Conservation (phyloP, 2,329 filamentous ascomycete species). For the Penicillium sp. region DNA sequence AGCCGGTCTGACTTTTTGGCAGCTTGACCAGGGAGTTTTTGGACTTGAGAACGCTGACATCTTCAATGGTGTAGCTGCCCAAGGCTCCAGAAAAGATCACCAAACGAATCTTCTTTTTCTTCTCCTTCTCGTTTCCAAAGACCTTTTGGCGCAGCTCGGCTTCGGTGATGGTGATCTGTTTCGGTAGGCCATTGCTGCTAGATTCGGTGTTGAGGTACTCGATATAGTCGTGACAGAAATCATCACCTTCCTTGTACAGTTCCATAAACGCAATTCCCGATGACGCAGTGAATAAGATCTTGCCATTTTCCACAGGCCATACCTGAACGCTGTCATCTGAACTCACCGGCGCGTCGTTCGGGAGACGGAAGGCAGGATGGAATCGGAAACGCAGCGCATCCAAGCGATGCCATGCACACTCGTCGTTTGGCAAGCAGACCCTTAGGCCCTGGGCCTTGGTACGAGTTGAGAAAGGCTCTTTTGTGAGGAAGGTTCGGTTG, state of each 20-base stretch:
- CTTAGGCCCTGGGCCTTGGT: conserved; percentile 80
- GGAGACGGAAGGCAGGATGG: conserved; percentile 86
- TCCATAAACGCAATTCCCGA: conserved; percentile 87
- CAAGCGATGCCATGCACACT: conserved; percentile 89
- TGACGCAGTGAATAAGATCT: conserved; percentile 74
- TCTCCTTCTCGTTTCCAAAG: conserved; percentile 70
- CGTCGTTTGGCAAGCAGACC: conserved; percentile 73
- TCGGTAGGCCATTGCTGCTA: conserved; percentile 64
- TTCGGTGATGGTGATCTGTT: conserved; percentile 76
- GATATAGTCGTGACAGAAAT: conserved; percentile 77
- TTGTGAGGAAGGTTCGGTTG: conserved; percentile 79
- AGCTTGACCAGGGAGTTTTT: conserved; percentile 77
- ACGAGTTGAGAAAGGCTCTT: conserved; percentile 84
- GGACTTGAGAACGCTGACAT: conserved; percentile 71
- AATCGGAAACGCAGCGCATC: conserved; percentile 86
- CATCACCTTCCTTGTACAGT: conserved; percentile 78
- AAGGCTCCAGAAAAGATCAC: conserved; percentile 77
- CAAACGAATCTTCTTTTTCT: conserved; percentile 68
- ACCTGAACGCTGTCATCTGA: conserved; percentile 80
- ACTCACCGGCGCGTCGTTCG: conserved; percentile 68
- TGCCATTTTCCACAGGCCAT: conserved; percentile 79
- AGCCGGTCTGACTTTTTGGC: conserved; percentile 74
- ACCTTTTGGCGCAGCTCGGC: conserved; percentile 72
- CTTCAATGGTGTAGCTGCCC: conserved; percentile 74
- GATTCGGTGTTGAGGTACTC: conserved; percentile 71